Base-by-base conservation (phyloP, 257 asterid genomes). In the Primulina huaijiensis region DNA sequence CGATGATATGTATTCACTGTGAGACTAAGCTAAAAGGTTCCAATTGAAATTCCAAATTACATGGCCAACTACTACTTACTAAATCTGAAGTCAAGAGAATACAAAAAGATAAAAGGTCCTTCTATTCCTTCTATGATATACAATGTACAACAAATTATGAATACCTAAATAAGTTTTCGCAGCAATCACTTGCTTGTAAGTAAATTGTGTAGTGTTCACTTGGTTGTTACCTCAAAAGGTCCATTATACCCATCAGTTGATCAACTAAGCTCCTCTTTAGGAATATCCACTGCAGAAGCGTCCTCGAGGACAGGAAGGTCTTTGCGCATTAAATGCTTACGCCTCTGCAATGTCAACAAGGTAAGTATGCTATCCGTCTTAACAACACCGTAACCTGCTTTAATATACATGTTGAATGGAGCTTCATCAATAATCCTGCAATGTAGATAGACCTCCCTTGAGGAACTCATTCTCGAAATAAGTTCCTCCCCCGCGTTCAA, bases 251-350 rank as follows among this genome's bases (percentile, higher is more conserved):
- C 68, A 67, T 72, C 74, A 19, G 50, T 73, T 73, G 75, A 79
- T 69, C 74, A 75, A 73, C 76, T 64, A 34, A 66, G 77, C 80
- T 75, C 80, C 60, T 77, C 83, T n/a, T 71, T 69, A 40, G 73
- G 71, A 60, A 57, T 68, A 65, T 83, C 85, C 70, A 71, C 71
- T 65, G 68, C 80, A 59, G 82, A 75, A 71, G 67, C 80, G 72
- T 65, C 20, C 65, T 84, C 81, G n/a, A 81, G 73, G 17, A 50
- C 71, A 29, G 89, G 86, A 80, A 92, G 88, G 66, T 79, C 76
- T 77, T 94, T 94, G 75, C 89, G 75, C 99, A 91, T 91, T 75
- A 94, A 82, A 75, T 88, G 97, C 77, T 90, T 88, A 40, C 99
- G 93, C 69, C 97, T 83, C 78, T 94, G 99, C 71, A 94, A 80